phyloP scores from a whole-genome alignment of 306 rosid genomes.

The Mucuna pruriens region DNA sequence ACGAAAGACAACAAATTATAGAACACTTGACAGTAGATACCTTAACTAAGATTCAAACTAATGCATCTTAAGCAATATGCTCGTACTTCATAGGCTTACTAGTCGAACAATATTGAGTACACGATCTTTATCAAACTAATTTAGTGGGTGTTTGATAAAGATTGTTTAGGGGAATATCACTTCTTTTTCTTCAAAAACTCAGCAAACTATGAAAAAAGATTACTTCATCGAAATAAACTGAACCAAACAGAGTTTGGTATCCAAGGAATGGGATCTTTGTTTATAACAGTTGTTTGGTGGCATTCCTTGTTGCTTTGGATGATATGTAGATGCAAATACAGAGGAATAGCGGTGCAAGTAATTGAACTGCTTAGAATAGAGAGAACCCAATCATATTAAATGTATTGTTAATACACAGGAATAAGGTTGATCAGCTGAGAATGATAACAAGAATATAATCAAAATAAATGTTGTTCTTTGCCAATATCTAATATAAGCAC shows the following conservation, averaged over 20 bases:
- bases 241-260: background rate
- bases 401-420: background rate
- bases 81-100: background rate
- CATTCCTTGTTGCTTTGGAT: conserved; percentile 11
- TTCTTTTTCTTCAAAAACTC: background rate
- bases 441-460: background rate
- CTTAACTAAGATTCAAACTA: background rate
- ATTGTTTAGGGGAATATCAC: background rate
- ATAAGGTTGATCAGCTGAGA: background rate
- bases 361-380: background rate
- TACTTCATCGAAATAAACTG: background rate
- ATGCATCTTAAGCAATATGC: background rate
- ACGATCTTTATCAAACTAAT: background rate
- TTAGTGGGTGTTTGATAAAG: background rate
- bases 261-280: background rate
- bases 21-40: background rate
- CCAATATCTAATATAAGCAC: conserved; percentile 10
- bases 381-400: background rate
- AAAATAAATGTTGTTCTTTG: background rate
- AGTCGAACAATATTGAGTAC: background rate
- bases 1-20: background rate
- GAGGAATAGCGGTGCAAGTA: background rate
- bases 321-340: background rate
- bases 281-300: background rate
- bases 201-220: too few species aligned